Evolutionary conservation across 441 rosid species (phyloP), one percentile per base, ranked within the genome.

Genomic region (Brassica balearica): DNA sequence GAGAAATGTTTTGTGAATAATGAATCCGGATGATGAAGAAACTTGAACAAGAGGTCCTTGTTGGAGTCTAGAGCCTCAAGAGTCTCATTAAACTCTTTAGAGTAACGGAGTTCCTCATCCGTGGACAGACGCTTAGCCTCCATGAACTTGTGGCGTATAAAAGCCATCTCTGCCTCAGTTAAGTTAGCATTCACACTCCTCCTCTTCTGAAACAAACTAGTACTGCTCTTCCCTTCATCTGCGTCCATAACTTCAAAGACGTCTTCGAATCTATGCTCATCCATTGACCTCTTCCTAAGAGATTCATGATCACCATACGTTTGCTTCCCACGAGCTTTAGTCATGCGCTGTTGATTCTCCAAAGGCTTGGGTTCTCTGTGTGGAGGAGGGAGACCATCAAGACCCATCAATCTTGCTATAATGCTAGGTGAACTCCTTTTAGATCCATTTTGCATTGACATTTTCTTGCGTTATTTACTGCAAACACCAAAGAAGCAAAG

Each of bases 351-450:
- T 69, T 60, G 61, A 74, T 76, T 84, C 69, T 81, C 87, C 0
- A 53, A 12, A 20, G 78, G 74, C 78, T 78, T 84, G 72, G 56
- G 86, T n/a, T 75, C 86, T 20, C 74, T 85, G 71, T 71, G 84
- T 77, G 83, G 84, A 79, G 86, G 83, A 36, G 95, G 95, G 78
- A 91, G 34, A 58, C 84, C 92, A 65, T 94, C 97, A 59, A 92
- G 88, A 72, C 98, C 98, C 98, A 92, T 94, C 81, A 94, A 81
- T 80, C 92, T 85, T 27, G 94, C 98, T 81, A 92, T 86, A 66
- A 91, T 88, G 77, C 90, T 81, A 1, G 94, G 96, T 70, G 96
- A 74, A 51, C 86, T 85, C 34, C 84, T 72, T 80, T 75, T 85
- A 68, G 84, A 71, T 80, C 85, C 92, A 43, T 81, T 81, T 62